Base-by-base conservation (phyloP, 139 green algal species). In the Ettlia oleoabundans region DNA sequence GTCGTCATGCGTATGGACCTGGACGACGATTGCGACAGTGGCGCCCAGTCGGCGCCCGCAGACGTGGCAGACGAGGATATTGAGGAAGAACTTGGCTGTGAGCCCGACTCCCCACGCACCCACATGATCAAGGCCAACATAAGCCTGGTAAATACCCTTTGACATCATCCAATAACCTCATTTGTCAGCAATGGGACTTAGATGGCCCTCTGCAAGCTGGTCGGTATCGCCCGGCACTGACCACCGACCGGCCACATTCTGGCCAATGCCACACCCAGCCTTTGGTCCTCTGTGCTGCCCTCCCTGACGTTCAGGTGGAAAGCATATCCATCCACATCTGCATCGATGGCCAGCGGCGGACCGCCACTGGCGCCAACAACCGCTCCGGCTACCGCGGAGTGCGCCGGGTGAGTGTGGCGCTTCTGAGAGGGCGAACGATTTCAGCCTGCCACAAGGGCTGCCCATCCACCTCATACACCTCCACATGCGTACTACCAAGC, bases 361-460 rank as follows among this genome's bases (percentile, higher is more conserved):
- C 68, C 2, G 43, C 77, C 38, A 67, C 77, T 6, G 84, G 78
- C 1, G 74, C 76, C 75, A 91, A 94, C 77, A 94, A 93, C 41
- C 72, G 82, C 24, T 90, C 82, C 21, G 92, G 92, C 67, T 95
- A 86, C 77, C 84, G 91, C 40, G 92, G 92, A 6, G 92, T 96
- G 51, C 86, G 92, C 2, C 82, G 90, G 89, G 82, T 85, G 64
- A 67, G 82, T 7, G 30, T 24, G 58, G 21, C 58, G 58, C 9
- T n/a, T n/a, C n/a, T n/a, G n/a, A n/a, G n/a, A n/a, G n/a, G n/a
- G n/a, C n/a, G n/a, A n/a, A n/a, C n/a, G n/a, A n/a, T n/a, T n/a
- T n/a, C n/a, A n/a, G n/a, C n/a, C n/a, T n/a, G n/a, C n/a, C n/a
- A n/a, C n/a, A n/a, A n/a, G n/a, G n/a, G n/a, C n/a, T n/a, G n/a